Evolutionary conservation across 768 basidiomycete species (phyloP).

Genomic region (Tricholoma furcatifolium): DNA sequence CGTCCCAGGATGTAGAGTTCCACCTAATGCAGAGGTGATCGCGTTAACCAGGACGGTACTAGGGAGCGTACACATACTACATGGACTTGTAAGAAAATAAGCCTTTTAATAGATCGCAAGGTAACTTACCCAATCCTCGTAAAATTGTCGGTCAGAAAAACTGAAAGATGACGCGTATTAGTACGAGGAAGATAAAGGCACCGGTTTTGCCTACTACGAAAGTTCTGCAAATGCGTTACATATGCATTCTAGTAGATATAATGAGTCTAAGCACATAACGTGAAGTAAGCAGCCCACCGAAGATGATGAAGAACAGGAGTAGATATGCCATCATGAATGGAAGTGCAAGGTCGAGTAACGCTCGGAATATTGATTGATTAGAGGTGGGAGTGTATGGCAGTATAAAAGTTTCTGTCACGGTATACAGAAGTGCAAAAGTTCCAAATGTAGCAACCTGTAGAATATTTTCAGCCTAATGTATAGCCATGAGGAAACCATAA

Average conservation of each 20-base stretch:
- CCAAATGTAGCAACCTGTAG: slow-evolving; percentile 84
- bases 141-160: slow-evolving; percentile 97
- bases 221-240: slow-evolving; percentile 96
- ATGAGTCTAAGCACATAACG: neutral
- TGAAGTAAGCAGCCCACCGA: slow-evolving; percentile 45
- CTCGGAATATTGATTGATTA: slow-evolving; percentile 71
- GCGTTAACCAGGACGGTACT: neutral
- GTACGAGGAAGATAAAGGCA: neutral
- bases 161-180: slow-evolving; percentile 32
- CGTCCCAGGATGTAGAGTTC: slow-evolving; percentile 97
- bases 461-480: slow-evolving; percentile 40
- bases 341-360: slow-evolving; percentile 81
- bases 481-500: slow-evolving; percentile 17
- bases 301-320: slow-evolving; percentile 82
- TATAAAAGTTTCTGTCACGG: slow-evolving; percentile 94
- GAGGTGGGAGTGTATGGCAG: slow-evolving; percentile 73
- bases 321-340: slow-evolving; percentile 95
- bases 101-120: neutral
- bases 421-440: slow-evolving; percentile 91
- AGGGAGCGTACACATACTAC: slow-evolving; percentile 11
- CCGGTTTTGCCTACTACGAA: slow-evolving; percentile 64
- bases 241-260: slow-evolving; percentile 70
- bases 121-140: slow-evolving; percentile 84
- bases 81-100: slow-evolving; percentile 1
- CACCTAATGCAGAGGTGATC: slow-evolving; percentile 47